Base-by-base conservation (phyloP, 108 stramenopile genomes). In the Pseudonitzschia delicatissima region DNA sequence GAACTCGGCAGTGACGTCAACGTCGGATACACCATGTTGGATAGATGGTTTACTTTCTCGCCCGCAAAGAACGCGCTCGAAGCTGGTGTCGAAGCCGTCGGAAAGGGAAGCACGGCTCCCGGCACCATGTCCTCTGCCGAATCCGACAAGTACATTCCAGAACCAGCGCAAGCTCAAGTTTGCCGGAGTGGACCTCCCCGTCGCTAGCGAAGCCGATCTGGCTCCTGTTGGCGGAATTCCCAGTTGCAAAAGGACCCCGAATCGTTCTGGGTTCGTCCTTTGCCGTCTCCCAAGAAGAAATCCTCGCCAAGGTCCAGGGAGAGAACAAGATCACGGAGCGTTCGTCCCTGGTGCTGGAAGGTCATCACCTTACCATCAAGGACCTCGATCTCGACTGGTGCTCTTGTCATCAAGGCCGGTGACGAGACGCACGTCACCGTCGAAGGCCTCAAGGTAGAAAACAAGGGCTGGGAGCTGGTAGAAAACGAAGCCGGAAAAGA, bases 21-120 rank as follows among this genome's bases (percentile, higher is more conserved):
- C 68, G 96, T 99, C 72, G 99, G 99, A 17, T 99, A 98, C 66
- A 98, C 98, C 13, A 89, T 80, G 83, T 88, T 96, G 64, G 91
- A 96, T 72, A 83, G 96, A 48, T 96, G 95, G 95, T 87, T 96
- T 36, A 91, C 95, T 7, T 98, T 98, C 67, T 93, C 92, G 34
- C 97, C 97, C 2, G 97, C 97, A 33, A 98, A 98, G 87, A 98
- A 98, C 73, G 83, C 91, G 9, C 72, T 96, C 55, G 93, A 92
- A 17, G 82, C 96, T 32, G 97, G 94, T 1, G 78, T 90, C 25
- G 94, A 87, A 31, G 84, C 79, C 53, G 94, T 91, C 8, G 64
- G 66, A 9, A 82, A 79, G 25, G 95, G 96, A 23, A 84, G 77
- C 42, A 83, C 62, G 53, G 93, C 90, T 12, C 93, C 93, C 0